Percentiles rank a stretch among this genome's conserved stretches.
phyloP scores from a whole-genome alignment of 2,329 filamentous ascomycete genomes.

The Colletotrichum spinosum region DNA sequence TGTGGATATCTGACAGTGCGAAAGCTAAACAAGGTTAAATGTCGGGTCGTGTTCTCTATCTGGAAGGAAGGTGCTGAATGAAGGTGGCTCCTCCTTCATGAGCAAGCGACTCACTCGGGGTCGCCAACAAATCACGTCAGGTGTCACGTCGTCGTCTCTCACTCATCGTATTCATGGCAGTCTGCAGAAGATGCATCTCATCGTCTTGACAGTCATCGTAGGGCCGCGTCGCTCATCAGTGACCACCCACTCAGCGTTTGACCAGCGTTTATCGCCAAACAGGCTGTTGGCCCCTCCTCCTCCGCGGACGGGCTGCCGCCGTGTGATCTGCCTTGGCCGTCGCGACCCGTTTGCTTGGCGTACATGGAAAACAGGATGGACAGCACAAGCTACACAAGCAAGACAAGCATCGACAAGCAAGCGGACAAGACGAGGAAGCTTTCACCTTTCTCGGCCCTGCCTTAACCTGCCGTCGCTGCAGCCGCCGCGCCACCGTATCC shows the following conservation, averaged over 20 bases:
- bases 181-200: no score
- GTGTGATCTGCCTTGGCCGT: conserved; percentile 36
- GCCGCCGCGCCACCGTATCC: no score
- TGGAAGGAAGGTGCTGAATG: no score
- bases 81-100: neutral
- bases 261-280: neutral
- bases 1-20: conserved; percentile 17
- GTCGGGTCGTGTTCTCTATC: no score
- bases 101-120: no score
- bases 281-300: neutral
- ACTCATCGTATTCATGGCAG: no score
- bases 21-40: neutral
- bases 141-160: no score
- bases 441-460: neutral
- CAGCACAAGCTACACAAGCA: neutral
- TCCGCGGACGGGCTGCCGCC: conserved; percentile 11
- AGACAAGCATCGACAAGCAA: neutral
- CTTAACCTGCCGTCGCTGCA: neutral
- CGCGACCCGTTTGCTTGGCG: conserved; percentile 35
- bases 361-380: conserved; percentile 4
- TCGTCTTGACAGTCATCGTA: no score
- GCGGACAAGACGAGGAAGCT: no score
- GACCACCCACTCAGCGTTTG: no score
- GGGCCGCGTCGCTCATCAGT: no score
- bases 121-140: no score